Base-by-base conservation (phyloP, 2,329 filamentous ascomycete genomes). In the Phoma herbarum region DNA sequence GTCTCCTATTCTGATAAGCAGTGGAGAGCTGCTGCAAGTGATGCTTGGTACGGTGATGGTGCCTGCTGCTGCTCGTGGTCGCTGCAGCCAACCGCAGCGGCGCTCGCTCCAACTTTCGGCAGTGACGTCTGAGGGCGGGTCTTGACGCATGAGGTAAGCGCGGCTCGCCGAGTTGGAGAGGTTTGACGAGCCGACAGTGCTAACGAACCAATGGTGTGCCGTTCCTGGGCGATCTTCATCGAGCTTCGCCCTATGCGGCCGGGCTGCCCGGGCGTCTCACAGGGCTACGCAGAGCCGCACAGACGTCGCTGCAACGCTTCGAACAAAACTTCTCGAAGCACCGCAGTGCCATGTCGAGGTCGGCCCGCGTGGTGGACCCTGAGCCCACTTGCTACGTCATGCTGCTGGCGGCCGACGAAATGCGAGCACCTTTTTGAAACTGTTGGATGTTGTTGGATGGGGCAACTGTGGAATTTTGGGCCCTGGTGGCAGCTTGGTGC, bases 301-400 rank as follows among this genome's bases (percentile, higher is more conserved):
- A 54, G 56, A 59, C 56, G 50, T 26, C 50, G 20, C 33, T 50
- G 50, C 46, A 45, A 53, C 45, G 56, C 56, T 59, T 52, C 39
- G 20, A 46, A n/a, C 56, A 46, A 59, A 54, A 44, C 56, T 59
- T 42, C 50, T 59, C 56, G 31, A 59, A 54, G 56, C 44, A 26
- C 52, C 42, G 42, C 45, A 26, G 23, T 29, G 45, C 44, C 52
- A 49, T 53, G 31, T 42, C 16, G n/a, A 42, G 57, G 57, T 55
- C 52, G 57, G 52, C 51, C 57, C 57, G 67, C 60, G 63, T 59
- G 48, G 66, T 67, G 67, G 67, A 66, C 63, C 63, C 64, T 63
- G 66, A 64, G 43, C 68, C 67, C 71, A 72, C 70, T 35, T 18
- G 12, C 67, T 67, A 73, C 69, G 70, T 73, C 69, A 74, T 70